Evolutionary conservation across 2,329 filamentous ascomycete species (phyloP).

Genomic region (Didymella pomorum): DNA sequence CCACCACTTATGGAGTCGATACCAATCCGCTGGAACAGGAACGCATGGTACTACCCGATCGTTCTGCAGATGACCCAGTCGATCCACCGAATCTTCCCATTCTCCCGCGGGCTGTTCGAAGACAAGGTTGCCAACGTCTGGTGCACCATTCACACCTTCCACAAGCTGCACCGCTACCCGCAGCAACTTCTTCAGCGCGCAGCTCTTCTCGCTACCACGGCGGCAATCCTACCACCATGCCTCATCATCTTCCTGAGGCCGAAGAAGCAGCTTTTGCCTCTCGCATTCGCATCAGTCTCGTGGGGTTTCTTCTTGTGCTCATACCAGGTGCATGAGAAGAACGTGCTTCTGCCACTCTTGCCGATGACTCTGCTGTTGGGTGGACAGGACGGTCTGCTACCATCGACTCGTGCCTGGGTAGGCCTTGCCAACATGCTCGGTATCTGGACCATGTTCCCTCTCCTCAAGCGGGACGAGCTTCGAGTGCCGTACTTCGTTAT

Average conservation of each 20-base stretch:
- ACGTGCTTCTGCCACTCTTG: slow-evolving; percentile 86
- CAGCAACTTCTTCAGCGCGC: slow-evolving; percentile 75
- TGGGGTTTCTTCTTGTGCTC: slow-evolving; percentile 99
- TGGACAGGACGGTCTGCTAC: slow-evolving; percentile 77
- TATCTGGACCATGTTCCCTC: slow-evolving; percentile 91
- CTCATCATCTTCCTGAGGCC: slow-evolving; percentile 80
- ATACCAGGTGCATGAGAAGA: slow-evolving; percentile 99
- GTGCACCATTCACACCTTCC: slow-evolving; percentile 88
- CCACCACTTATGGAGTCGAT: slow-evolving; percentile 70
- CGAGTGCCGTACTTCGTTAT: slow-evolving; percentile 84
- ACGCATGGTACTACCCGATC: slow-evolving; percentile 75
- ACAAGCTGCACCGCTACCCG: slow-evolving; percentile 84
- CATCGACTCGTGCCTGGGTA: slow-evolving; percentile 84
- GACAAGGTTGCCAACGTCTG: slow-evolving; percentile 99
- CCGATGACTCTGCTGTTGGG: slow-evolving; percentile 91
- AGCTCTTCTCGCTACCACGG: slow-evolving; percentile 77
- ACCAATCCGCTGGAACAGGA: slow-evolving; percentile 64
- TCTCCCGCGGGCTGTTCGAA: slow-evolving; percentile 94
- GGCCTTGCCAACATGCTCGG: slow-evolving; percentile 94
- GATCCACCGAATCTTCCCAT: slow-evolving; percentile 93
- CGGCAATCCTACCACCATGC: slow-evolving; percentile 80
- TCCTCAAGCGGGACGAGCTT: slow-evolving; percentile 85
- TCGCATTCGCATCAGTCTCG: slow-evolving; percentile 81
- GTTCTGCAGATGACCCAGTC: slow-evolving; percentile 83
- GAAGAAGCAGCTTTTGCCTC: slow-evolving; percentile 76